Percentiles rank a stretch among this genome's conserved stretches.
Conservation (phyloP, 1,284 basidiomycete genomes). For the Somion occarium region DNA sequence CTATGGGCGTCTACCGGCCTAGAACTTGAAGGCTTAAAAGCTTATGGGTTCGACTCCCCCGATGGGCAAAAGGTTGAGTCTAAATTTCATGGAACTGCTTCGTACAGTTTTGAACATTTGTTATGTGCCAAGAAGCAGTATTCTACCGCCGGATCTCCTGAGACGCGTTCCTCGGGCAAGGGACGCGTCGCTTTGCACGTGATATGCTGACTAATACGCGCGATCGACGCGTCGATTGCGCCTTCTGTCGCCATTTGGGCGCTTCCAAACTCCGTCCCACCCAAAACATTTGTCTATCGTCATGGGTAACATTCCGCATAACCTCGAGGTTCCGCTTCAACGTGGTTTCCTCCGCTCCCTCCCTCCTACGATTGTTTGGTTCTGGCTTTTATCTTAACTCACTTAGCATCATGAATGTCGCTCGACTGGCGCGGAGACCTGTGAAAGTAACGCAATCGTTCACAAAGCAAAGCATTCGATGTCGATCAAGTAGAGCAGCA, state of each 20-base stretch:
- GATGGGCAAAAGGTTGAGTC: no score
- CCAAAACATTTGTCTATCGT: background rate
- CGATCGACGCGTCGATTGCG: conserved; percentile 9
- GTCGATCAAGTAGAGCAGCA: conserved; percentile 20
- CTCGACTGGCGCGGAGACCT: conserved; percentile 14
- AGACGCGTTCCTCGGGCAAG: no score
- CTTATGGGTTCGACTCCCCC: no score
- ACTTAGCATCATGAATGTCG: conserved; percentile 16
- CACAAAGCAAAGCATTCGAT: conserved; percentile 11
- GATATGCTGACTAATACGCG: no score
- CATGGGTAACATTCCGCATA: no score
- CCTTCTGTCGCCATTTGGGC: conserved; percentile 7
- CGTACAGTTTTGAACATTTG: no score
- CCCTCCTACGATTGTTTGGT: background rate
- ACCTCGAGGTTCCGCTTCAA: background rate
- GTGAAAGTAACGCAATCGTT: conserved; percentile 14
- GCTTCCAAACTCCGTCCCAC: background rate
- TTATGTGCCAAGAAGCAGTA: no score
- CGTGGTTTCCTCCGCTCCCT: background rate
- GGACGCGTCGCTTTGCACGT: no score
- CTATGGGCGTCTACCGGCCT: no score
- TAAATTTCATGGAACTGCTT: no score
- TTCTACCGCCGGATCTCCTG: no score
- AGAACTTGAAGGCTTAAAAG: no score
- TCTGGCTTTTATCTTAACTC: background rate